Evolutionary conservation across 441 rosid species (phyloP).

Genomic region (Brassica hybrid): DNA sequence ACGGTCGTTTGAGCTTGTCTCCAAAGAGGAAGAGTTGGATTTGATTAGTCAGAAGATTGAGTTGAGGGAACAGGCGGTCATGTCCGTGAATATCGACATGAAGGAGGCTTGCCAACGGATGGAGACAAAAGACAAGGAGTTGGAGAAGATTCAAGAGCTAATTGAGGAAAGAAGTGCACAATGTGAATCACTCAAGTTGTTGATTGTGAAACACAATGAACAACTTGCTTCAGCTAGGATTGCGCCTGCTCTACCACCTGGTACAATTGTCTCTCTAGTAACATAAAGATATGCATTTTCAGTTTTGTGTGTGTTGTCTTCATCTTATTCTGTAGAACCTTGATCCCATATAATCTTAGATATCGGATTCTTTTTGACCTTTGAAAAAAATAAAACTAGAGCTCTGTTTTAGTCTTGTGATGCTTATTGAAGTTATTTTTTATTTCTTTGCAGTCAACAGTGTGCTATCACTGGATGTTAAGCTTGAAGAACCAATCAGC

Average conservation of each 20-base stretch:
- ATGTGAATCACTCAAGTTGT: no score
- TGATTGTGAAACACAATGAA: slow-evolving; percentile 7
- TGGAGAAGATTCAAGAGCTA: slow-evolving; percentile 17
- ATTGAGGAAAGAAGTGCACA: background rate
- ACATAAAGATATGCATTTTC: background rate
- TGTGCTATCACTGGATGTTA: slow-evolving; percentile 6
- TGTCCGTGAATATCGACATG: slow-evolving; percentile 25
- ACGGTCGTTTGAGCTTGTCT: slow-evolving; percentile 25
- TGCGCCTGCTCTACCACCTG: no score
- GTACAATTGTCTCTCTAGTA: no score
- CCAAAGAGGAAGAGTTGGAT: slow-evolving; percentile 34
- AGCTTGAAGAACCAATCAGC: background rate
- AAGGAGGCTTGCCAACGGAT: slow-evolving; percentile 35
- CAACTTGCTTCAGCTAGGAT: slow-evolving; percentile 25
- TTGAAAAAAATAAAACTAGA: no score
- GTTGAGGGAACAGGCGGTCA: slow-evolving; percentile 30
- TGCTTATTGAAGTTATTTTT: background rate
- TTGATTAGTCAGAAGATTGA: slow-evolving; percentile 22
- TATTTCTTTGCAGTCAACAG: slow-evolving; percentile 12
- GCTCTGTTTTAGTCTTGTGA: background rate
- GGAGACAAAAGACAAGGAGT: slow-evolving; percentile 37
- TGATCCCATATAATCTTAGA: background rate
- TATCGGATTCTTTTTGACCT: no score
- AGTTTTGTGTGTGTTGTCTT: background rate
- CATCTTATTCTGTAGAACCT: background rate